Evolutionary conservation across 805 yeast genomes (phyloP), one percentile per base, ranked within the genome.

Genomic region (Metschnikowia matae): DNA sequence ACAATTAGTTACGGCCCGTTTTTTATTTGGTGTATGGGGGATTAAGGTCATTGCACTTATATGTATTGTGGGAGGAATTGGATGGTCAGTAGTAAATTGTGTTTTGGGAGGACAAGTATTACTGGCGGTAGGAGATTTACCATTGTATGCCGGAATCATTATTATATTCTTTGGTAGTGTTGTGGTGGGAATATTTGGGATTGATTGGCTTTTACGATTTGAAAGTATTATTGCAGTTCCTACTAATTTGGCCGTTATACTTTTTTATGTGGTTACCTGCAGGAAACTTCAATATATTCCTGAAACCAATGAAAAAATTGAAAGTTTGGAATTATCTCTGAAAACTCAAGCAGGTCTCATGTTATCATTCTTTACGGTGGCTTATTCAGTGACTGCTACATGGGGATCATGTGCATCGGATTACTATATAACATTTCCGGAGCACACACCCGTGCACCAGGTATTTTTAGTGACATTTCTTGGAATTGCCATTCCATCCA

Each of bases 51-150:
- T 68, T 1, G 63, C 70, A 1, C 21, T 68, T 7, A 55, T 69
- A 13, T 61, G 69, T 48, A 63, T 67, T 11, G 54, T 69, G 31
- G 69, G 71, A 14, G 68, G 68, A 10, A 54, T 66, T 18, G 74
- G 74, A 2, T 70, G 74, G 74, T 65, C 71, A 5, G 68, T 69
- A 18, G 71, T 69, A 8, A 69, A 69, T 48, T 68, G 72, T 52
- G 71, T 69, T 4, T 53, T 69, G 8, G 74, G 73, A 2, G 73
- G 73, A n/a, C 65, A 69, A 46, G 59, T 70, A 3, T 58, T 69
- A 33, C 56, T 61, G 40, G 53, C 57, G 10, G 51, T 51, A 29
- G 53, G 50, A 4, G 46, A 15, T 4, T 49, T 49, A 18, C 48
- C 51, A 6, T 38, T 54, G 21, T 41, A 44, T 4, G 50, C 40